phyloP scores from a whole-genome alignment of 768 basidiomycete genomes.

The Phallus indusiatus region DNA sequence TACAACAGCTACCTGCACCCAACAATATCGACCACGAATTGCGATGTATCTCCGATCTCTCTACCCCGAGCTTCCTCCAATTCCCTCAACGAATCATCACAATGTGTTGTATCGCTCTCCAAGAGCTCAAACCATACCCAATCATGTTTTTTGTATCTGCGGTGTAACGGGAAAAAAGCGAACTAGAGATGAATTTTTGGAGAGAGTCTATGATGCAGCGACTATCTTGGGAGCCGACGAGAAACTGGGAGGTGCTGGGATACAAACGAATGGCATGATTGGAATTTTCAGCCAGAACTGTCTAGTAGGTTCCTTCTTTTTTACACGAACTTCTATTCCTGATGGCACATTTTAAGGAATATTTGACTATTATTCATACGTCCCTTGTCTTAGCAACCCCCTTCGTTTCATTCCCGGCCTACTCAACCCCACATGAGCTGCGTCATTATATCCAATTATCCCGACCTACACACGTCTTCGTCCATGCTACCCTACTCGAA shows the following conservation, averaged over 20 bases:
- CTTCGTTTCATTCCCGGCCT: neutral
- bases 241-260: conserved; percentile 44
- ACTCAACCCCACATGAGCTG: neutral
- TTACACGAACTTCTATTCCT: neutral
- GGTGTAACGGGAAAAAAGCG: conserved; percentile 37
- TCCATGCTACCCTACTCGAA: neutral
- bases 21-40: conserved; percentile 18
- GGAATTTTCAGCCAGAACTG: conserved; percentile 66
- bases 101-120: conserved; percentile 44
- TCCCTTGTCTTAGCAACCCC: neutral
- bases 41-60: conserved; percentile 52
- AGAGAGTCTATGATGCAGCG: conserved; percentile 42
- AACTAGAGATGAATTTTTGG: conserved; percentile 39
- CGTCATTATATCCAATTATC: neutral
- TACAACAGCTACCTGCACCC: neutral
- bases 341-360: neutral
- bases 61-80: conserved; percentile 40
- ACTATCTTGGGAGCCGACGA: conserved; percentile 40
- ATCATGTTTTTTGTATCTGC: conserved; percentile 50
- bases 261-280: conserved; percentile 47
- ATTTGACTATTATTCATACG: neutral
- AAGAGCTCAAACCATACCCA: conserved; percentile 46
- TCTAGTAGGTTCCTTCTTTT: conserved; percentile 33
- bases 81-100: conserved; percentile 45
- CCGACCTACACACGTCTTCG: neutral